Conservation (phyloP, 2,329 filamentous ascomycete species). For the Microdochium paspali region DNA sequence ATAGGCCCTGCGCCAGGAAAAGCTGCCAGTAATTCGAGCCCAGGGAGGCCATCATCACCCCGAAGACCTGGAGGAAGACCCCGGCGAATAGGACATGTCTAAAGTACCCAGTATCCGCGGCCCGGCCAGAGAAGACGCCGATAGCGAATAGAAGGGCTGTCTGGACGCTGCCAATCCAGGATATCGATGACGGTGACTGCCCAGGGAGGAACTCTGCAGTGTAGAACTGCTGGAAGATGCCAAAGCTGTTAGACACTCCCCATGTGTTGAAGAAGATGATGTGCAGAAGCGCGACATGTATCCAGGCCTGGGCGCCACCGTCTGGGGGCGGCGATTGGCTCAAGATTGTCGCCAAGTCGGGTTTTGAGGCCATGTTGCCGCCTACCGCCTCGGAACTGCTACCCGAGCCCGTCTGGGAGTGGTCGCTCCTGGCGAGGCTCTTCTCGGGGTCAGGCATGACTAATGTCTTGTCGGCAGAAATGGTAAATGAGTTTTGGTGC, state of each 20-base stretch:
- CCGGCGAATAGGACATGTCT: slow-evolving; percentile 14
- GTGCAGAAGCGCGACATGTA: background rate
- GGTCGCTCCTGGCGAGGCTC: too few species aligned
- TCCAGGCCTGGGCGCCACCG: slow-evolving; percentile 1
- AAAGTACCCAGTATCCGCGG: slow-evolving; percentile 21
- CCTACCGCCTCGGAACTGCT: too few species aligned
- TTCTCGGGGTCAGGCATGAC: too few species aligned
- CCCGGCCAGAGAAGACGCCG: slow-evolving; percentile 17
- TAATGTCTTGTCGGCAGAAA: too few species aligned
- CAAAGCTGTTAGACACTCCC: slow-evolving; percentile 15
- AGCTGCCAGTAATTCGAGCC: slow-evolving; percentile 25
- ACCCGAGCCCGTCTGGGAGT: too few species aligned
- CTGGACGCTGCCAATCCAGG: slow-evolving; percentile 20
- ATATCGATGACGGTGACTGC: slow-evolving; percentile 13
- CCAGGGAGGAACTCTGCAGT: slow-evolving; percentile 5
- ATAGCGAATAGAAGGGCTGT: slow-evolving; percentile 19
- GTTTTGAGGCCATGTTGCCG: background rate
- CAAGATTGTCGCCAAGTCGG: background rate
- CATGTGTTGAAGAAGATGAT: slow-evolving; percentile 4
- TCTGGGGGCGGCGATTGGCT: background rate
- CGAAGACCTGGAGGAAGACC: slow-evolving; percentile 14
- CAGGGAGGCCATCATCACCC: slow-evolving; percentile 18
- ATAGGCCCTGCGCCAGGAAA: slow-evolving; percentile 27
- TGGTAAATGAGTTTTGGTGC: too few species aligned
- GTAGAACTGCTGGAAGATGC: slow-evolving; percentile 22